These are phyloP conservation scores for Agaricus bisporus DNA, from an alignment of 768 basidiomycete genomes.

Conservation along the genomic window DNA sequence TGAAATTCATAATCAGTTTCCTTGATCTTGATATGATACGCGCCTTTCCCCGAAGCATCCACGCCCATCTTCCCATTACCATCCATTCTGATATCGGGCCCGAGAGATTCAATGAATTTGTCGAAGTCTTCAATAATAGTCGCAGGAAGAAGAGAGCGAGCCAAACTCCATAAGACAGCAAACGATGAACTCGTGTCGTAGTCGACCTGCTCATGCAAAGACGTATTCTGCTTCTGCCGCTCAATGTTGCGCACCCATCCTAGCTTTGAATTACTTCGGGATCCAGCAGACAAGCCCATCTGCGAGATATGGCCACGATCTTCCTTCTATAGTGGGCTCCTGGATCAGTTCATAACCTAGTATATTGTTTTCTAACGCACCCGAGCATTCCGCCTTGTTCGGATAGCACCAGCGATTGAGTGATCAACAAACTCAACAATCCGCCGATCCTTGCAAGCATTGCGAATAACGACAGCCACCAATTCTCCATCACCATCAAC, in stretches of 20 bases:
- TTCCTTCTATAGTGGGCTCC: no score
- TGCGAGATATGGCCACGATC: no score
- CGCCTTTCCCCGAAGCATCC: background rate
- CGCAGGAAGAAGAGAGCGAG: background rate
- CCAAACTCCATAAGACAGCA: background rate
- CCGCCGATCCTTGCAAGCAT: background rate
- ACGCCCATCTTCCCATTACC: background rate
- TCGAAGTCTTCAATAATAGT: background rate
- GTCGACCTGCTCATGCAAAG: background rate
- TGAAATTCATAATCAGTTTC: background rate
- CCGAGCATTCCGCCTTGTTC: background rate
- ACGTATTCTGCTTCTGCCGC: background rate
- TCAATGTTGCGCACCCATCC: no score
- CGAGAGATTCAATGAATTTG: background rate
- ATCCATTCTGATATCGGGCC: background rate
- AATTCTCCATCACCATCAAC: background rate
- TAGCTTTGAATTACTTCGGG: no score
- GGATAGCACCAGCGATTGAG: no score
- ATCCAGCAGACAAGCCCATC: no score
- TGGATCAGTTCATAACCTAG: no score
- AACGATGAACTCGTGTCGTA: background rate
- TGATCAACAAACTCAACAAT: background rate
- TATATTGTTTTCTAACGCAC: no score
- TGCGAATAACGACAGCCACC: background rate
- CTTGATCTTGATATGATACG: no score